Conservation (phyloP, 2,329 filamentous ascomycete species). For the Fusarium sp. region DNA sequence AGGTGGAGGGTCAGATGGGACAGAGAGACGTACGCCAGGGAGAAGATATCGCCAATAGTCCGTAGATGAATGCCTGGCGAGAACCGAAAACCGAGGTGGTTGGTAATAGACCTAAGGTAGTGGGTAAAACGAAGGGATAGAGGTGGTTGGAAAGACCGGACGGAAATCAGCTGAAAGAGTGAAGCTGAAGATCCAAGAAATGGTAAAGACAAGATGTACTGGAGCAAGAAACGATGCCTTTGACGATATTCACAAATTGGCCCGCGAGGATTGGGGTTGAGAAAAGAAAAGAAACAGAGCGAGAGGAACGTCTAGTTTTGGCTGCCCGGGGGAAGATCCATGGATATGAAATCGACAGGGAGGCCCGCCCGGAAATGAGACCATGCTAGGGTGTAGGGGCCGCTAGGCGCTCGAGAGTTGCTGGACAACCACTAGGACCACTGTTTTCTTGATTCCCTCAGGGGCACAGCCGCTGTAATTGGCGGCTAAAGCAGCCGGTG, state of each 20-base stretch:
- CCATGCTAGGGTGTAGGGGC: constrained; percentile 35
- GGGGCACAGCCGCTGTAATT: constrained; percentile 45
- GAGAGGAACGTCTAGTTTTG: constrained; percentile 34
- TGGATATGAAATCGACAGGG: constrained; percentile 35
- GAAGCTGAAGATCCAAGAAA: constrained; percentile 56
- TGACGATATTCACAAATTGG: constrained; percentile 45
- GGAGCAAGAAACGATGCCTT: constrained; percentile 45
- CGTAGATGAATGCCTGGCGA: constrained; percentile 41
- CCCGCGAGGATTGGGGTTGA: constrained; percentile 47
- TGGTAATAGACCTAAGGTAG: constrained; percentile 36
- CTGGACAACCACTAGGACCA: constrained; percentile 34
- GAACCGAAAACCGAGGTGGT: constrained; percentile 42
- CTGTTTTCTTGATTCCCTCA: constrained; percentile 39
- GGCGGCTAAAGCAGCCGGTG: constrained; percentile 33
- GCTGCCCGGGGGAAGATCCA: constrained; percentile 31
- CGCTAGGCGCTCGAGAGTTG: constrained; percentile 38
- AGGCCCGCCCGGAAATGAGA: constrained; percentile 44
- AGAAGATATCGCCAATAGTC: constrained; percentile 50
- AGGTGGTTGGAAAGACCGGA: constrained; percentile 54
- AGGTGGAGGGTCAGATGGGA: constrained; percentile 40
- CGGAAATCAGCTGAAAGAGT: constrained; percentile 59
- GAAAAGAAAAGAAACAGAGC: constrained; percentile 39
- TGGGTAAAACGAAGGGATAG: constrained; percentile 41
- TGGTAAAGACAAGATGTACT: constrained; percentile 45
- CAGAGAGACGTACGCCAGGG: constrained; percentile 47